These are phyloP conservation scores for Rhizopus arrhizus DNA, from an alignment of 371 early-diverging fungal genomes.

Conservation along the genomic window DNA sequence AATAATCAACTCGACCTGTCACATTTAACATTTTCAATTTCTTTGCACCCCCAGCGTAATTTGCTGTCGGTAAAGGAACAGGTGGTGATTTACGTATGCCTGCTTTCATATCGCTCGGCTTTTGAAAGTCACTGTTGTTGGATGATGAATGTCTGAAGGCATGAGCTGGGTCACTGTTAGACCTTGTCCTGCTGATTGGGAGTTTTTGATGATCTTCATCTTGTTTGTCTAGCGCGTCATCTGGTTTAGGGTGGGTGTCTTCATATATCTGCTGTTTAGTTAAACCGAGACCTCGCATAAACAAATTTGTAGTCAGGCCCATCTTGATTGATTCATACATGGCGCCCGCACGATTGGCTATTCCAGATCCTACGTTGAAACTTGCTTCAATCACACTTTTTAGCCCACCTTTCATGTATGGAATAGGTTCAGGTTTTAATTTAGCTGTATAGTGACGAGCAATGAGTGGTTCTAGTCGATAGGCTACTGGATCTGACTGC, in stretches of 20 bases:
- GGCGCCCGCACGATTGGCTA: conserved; percentile 72
- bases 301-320: conserved; percentile 59
- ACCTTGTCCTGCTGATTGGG: conserved; percentile 30
- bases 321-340: conserved; percentile 68
- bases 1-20: conserved; percentile 76
- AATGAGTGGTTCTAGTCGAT: conserved; percentile 65
- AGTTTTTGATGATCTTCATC: conserved; percentile 20
- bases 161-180: conserved; percentile 38
- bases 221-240: conserved; percentile 25
- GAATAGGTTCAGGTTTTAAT: conserved; percentile 60
- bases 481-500: conserved; percentile 53
- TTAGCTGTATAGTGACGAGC: conserved; percentile 35
- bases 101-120: conserved; percentile 12
- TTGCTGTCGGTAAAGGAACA: conserved; percentile 23
- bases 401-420: conserved; percentile 70
- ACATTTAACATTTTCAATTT: conserved; percentile 63
- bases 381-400: conserved; percentile 59
- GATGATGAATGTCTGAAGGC: conserved; percentile 9
- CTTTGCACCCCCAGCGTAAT: conserved; percentile 46
- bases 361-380: conserved; percentile 61
- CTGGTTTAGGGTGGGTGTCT: conserved; percentile 32
- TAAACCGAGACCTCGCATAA: conserved; percentile 60
- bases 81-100: conserved; percentile 28
- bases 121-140: conserved; percentile 7
- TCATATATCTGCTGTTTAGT: conserved; percentile 47